Conservation (phyloP, 73 alveolate genomes). For the Tetrahymena borealis region DNA sequence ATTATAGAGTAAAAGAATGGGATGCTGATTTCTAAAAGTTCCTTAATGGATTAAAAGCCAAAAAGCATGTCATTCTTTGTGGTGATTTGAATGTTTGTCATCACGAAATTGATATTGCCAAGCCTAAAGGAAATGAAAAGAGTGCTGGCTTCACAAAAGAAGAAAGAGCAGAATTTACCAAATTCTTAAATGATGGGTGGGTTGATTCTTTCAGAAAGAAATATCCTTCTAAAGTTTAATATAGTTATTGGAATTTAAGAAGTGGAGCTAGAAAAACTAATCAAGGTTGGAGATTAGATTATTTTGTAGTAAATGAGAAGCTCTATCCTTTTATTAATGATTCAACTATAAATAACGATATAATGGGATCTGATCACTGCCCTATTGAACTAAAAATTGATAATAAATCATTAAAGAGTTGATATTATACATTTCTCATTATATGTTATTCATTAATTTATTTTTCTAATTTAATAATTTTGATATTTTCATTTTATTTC, state of each 20-base stretch:
- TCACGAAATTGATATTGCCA: constrained; percentile 79
- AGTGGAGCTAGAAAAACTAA: constrained; percentile 57
- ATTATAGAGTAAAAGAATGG: constrained; percentile 83
- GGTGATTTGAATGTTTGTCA: constrained; percentile 94
- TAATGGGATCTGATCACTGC: constrained; percentile 77
- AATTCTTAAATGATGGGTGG: constrained; percentile 54
- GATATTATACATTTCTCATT: neutral
- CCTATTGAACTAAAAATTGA: constrained; percentile 61
- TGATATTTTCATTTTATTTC: too few relatives aligned
- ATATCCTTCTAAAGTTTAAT: constrained; percentile 72
- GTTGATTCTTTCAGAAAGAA: constrained; percentile 80
- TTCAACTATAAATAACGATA: constrained; percentile 49
- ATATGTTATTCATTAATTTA: too few relatives aligned
- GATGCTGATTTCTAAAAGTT: constrained; percentile 69
- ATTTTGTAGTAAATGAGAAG: constrained; percentile 60
- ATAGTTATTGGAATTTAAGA: constrained; percentile 74
- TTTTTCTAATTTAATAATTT: too few relatives aligned
- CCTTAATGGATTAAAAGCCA: constrained; percentile 47
- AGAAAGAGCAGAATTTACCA: constrained; percentile 72
- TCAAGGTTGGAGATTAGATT: constrained; percentile 94
- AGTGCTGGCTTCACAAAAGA: constrained; percentile 78
- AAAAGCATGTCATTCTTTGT: constrained; percentile 53
- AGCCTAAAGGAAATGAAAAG: constrained; percentile 71
- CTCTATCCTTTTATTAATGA: constrained; percentile 35
- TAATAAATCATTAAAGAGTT: neutral